A percentile compares a stretch with the other conserved stretches of the same genome.
These are phyloP conservation scores for Ophiocordyceps camponoti-saundersi DNA, from an alignment of 2,329 filamentous ascomycete species.

Conservation along the genomic window DNA sequence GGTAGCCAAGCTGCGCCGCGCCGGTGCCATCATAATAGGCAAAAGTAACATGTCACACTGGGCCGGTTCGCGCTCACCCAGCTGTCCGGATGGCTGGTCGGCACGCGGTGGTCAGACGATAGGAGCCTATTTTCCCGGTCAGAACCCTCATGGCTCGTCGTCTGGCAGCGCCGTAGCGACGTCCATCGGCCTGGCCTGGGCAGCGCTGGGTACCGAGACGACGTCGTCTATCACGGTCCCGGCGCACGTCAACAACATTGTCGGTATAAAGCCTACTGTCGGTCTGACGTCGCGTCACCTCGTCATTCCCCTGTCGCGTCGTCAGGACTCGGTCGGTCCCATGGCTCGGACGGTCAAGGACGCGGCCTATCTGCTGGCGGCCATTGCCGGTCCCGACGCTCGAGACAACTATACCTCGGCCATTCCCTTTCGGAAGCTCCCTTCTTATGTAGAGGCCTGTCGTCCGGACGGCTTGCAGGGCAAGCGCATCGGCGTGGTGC, in stretches of 20 bases:
- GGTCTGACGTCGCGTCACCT: slow-evolving; percentile 45
- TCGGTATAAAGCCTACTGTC: slow-evolving; percentile 51
- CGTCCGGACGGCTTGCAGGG: slow-evolving; percentile 32
- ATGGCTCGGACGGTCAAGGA: slow-evolving; percentile 48
- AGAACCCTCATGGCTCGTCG: slow-evolving; percentile 45
- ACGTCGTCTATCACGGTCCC: slow-evolving; percentile 45
- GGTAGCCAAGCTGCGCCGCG: slow-evolving; percentile 38
- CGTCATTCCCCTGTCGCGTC: slow-evolving; percentile 45
- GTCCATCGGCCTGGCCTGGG: slow-evolving; percentile 3
- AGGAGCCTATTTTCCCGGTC: slow-evolving; percentile 41
- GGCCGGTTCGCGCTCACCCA: slow-evolving; percentile 42
- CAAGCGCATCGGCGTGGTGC: slow-evolving; percentile 46
- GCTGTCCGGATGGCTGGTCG: slow-evolving; percentile 46
- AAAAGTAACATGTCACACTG: slow-evolving; percentile 50
- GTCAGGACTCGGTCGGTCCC: slow-evolving; percentile 46
- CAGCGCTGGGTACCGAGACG: slow-evolving; percentile 23
- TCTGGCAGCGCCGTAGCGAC: slow-evolving; percentile 44
- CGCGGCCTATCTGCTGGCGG: slow-evolving; percentile 40
- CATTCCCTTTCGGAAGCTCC: slow-evolving; percentile 42
- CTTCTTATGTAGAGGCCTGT: slow-evolving; percentile 44
- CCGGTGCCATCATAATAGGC: slow-evolving; percentile 47
- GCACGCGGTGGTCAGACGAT: slow-evolving; percentile 44
- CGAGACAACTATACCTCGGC: slow-evolving; percentile 44
- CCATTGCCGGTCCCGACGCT: slow-evolving; percentile 42
- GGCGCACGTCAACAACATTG: slow-evolving; percentile 33